These are phyloP conservation scores for Hyphopichia khmerensis DNA, from an alignment of 1,139 yeast genomes.

Conservation along the genomic window DNA sequence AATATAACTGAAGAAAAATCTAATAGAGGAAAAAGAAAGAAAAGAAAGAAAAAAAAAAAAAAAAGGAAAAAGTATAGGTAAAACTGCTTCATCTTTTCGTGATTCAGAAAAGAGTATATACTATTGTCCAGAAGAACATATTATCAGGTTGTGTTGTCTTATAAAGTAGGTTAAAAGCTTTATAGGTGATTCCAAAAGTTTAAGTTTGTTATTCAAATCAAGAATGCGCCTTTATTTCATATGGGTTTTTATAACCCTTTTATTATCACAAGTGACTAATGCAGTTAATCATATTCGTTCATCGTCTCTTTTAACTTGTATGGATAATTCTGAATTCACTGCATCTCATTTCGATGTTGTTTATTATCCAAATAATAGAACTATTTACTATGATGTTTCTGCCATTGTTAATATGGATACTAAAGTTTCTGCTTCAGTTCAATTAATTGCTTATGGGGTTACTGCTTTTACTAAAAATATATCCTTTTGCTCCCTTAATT, in stretches of 20 bases:
- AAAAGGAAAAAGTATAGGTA: too few species aligned
- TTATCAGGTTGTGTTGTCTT: too few species aligned
- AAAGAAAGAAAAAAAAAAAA: too few species aligned
- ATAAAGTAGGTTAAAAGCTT: too few species aligned
- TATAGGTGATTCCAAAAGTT: too few species aligned
- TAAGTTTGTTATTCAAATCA: too few species aligned
- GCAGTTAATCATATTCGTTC: slow-evolving; percentile 46
- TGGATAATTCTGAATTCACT: slow-evolving; percentile 85
- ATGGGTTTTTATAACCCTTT: slow-evolving; percentile 5
- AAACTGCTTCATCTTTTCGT: too few species aligned
- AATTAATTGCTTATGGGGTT: slow-evolving; percentile 84
- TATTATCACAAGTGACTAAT: slow-evolving; percentile 11
- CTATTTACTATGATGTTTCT: slow-evolving; percentile 65
- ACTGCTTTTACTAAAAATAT: slow-evolving; percentile 55
- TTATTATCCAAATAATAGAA: slow-evolving; percentile 62
- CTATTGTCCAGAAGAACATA: too few species aligned
- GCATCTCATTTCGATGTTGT: slow-evolving; percentile 82
- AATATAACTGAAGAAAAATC: neutral
- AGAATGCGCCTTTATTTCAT: slow-evolving; percentile 7
- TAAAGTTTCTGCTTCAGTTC: slow-evolving; percentile 64
- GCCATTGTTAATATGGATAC: slow-evolving; percentile 82
- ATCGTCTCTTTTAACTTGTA: slow-evolving; percentile 85
- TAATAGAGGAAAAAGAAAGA: too few species aligned
- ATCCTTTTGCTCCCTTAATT: slow-evolving; percentile 61
- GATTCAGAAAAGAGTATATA: too few species aligned